phyloP scores from a whole-genome alignment of 140 eudicot genomes.

The Artemisia princeps region DNA sequence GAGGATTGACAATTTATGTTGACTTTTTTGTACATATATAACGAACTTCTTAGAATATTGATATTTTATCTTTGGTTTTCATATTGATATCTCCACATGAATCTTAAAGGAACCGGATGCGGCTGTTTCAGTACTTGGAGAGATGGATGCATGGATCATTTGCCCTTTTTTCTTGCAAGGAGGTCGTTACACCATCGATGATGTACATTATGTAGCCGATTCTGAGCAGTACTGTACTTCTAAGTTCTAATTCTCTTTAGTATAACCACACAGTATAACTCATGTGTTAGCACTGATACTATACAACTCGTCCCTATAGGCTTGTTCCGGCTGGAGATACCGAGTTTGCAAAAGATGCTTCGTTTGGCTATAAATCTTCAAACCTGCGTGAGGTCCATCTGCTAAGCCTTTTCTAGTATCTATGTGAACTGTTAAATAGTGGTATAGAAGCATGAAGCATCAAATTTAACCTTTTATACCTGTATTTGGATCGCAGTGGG shows the following conservation, averaged over 20 bases:
- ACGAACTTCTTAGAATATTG: slow-evolving; percentile 8
- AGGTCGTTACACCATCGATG: slow-evolving; percentile 86
- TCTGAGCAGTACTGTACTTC: slow-evolving; percentile 52
- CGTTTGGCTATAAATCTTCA: slow-evolving; percentile 92
- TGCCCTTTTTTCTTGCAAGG: slow-evolving; percentile 98
- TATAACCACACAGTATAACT: slow-evolving; percentile 3
- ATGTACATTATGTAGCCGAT: slow-evolving; percentile 92
- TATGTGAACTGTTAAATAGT: slow-evolving; percentile 6
- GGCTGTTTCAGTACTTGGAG: slow-evolving; percentile 87
- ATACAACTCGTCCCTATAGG: slow-evolving; percentile 39
- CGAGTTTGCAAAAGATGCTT: slow-evolving; percentile 97
- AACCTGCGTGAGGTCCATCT: slow-evolving; percentile 74
- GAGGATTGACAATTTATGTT: slow-evolving; percentile 21
- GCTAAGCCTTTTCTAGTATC: slow-evolving; percentile 9
- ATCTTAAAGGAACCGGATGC: slow-evolving; percentile 83
- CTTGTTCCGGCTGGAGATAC: slow-evolving; percentile 97
- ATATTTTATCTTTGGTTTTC: slow-evolving; percentile 11
- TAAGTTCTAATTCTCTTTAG: neutral
- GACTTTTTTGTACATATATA: slow-evolving; percentile 2
- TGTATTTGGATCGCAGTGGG: slow-evolving; percentile 58
- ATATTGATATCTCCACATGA: slow-evolving; percentile 9
- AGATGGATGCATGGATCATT: slow-evolving; percentile 95
- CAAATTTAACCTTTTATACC: slow-evolving; percentile 1
- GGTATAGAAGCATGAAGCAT: neutral
- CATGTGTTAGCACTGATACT: slow-evolving; percentile 13